Percentiles rank a stretch among this genome's conserved stretches.
Evolutionary conservation across 2,329 filamentous ascomycete species (phyloP).

Genomic region (Zasmidium cellare): DNA sequence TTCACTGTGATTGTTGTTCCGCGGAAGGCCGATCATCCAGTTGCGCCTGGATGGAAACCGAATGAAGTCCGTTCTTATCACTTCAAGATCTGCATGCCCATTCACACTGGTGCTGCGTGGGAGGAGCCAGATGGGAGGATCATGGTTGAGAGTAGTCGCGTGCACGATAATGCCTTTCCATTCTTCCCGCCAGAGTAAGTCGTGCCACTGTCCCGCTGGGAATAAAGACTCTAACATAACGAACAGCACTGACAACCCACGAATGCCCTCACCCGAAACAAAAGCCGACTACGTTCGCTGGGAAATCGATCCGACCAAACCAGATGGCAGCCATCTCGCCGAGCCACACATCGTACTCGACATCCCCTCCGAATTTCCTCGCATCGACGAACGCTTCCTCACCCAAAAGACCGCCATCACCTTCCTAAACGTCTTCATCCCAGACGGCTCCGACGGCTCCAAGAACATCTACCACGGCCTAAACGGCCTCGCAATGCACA

Average conservation of each 20-base stretch:
- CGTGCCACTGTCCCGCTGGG: too few relatives aligned
- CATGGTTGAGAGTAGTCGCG: constrained; percentile 39
- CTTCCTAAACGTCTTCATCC: constrained; percentile 43
- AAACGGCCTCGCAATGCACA: constrained; percentile 20
- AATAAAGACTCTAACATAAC: too few relatives aligned
- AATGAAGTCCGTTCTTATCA: constrained; percentile 19
- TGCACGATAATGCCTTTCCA: constrained; percentile 46
- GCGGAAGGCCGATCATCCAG: constrained; percentile 17
- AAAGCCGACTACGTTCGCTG: constrained; percentile 47
- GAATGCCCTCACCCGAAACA: constrained; percentile 33
- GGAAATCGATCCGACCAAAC: constrained; percentile 38
- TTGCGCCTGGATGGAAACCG: constrained; percentile 16
- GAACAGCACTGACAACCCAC: constrained; percentile 27
- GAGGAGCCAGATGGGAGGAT: constrained; percentile 41
- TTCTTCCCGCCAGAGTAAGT: constrained; percentile 40
- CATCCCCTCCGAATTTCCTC: constrained; percentile 45
- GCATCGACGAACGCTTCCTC: constrained; percentile 47
- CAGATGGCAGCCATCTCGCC: constrained; percentile 27
- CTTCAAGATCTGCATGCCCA: constrained; percentile 37
- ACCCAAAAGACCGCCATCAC: constrained; percentile 41
- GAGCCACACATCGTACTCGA: constrained; percentile 37
- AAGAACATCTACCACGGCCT: constrained; percentile 31
- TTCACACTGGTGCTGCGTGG: constrained; percentile 46
- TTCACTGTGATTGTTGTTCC: constrained; percentile 30
- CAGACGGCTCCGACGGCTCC: constrained; percentile 32